A percentile compares a stretch with the other conserved stretches of the same genome.
These are phyloP conservation scores for Globisporangium radiosum DNA, from an alignment of 352 stramenopile species.

Conservation along the genomic window DNA sequence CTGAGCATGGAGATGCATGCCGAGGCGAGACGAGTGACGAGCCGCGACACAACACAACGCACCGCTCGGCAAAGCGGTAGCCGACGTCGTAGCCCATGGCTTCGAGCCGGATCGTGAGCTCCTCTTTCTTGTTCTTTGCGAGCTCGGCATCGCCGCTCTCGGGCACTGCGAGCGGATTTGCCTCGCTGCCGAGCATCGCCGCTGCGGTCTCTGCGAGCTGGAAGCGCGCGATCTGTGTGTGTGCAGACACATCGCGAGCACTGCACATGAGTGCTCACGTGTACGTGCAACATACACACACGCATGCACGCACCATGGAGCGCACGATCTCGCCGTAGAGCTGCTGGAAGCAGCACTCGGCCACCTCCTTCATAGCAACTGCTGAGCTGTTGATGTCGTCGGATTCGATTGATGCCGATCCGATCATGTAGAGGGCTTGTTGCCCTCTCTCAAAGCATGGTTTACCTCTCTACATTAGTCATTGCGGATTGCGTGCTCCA, in stretches of 20 bases:
- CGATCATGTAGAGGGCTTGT: not conserved
- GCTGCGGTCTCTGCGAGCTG: constrained; percentile 26
- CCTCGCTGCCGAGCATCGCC: constrained; percentile 7
- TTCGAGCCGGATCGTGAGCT: constrained; percentile 77
- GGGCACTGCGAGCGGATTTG: constrained; percentile 11
- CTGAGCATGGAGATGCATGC: too few relatives aligned
- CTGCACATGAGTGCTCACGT: not conserved
- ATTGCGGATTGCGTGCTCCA: not conserved
- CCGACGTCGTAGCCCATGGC: constrained; percentile 84
- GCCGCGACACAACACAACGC: not conserved
- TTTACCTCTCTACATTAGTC: too few relatives aligned
- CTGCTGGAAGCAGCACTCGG: constrained; percentile 84
- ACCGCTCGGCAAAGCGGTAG: constrained; percentile 79
- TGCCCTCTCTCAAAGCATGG: not conserved
- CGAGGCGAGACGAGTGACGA: too few relatives aligned
- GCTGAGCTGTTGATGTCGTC: not conserved
- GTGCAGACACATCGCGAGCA: not conserved
- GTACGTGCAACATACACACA: not conserved
- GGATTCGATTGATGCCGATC: not conserved
- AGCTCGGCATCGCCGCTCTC: constrained; percentile 31
- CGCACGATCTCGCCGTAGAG: constrained; percentile 83
- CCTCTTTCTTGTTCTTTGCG: constrained; percentile 58
- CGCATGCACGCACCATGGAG: constrained; percentile 52
- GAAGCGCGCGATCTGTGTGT: constrained; percentile 57
- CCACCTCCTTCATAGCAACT: constrained; percentile 67